Evolutionary conservation across 2,329 filamentous ascomycete genomes (phyloP).

Genomic region (Allantophomopsis cytisporea): DNA sequence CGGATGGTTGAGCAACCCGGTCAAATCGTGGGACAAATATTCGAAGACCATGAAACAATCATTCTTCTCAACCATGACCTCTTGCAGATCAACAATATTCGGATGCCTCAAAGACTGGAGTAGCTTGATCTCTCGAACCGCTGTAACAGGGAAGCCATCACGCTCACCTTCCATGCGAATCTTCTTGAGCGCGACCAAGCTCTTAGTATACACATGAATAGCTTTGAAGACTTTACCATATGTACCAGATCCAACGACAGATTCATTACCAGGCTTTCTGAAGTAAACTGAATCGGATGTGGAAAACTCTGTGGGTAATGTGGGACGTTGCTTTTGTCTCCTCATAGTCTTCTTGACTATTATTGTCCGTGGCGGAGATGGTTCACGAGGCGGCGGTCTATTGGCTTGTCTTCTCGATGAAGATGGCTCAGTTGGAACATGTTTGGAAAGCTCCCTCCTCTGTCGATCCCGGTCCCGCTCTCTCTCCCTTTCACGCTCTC

Average conservation of each 20-base stretch:
- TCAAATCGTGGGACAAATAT: slow-evolving; percentile 91
- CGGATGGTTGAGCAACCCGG: slow-evolving; percentile 87
- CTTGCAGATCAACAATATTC: slow-evolving; percentile 72
- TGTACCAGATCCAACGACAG: slow-evolving; percentile 87
- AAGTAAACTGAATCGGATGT: slow-evolving; percentile 84
- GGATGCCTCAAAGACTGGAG: slow-evolving; percentile 73
- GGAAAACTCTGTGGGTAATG: slow-evolving; percentile 57
- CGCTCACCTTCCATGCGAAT: slow-evolving; percentile 90
- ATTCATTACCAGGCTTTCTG: slow-evolving; percentile 93
- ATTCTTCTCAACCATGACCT: slow-evolving; percentile 97
- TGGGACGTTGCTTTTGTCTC: slow-evolving; percentile 58
- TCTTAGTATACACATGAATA: slow-evolving; percentile 82
- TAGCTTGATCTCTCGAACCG: slow-evolving; percentile 81
- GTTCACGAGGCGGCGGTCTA: not conserved
- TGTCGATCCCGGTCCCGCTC: not conserved
- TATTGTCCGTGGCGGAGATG: slow-evolving; percentile 25
- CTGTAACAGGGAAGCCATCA: slow-evolving; percentile 84
- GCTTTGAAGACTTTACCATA: slow-evolving; percentile 95
- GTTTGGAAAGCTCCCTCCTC: slow-evolving; percentile 19
- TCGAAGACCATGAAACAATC: slow-evolving; percentile 99
- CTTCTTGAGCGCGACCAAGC: slow-evolving; percentile 73
- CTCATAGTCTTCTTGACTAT: slow-evolving; percentile 56
- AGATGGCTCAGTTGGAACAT: slow-evolving; percentile 38
- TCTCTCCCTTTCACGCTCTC: no score
- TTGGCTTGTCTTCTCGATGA: slow-evolving; percentile 16